Base-by-base conservation (phyloP, 495 filamentous ascomycete species). In the Xylaria palmicola region DNA sequence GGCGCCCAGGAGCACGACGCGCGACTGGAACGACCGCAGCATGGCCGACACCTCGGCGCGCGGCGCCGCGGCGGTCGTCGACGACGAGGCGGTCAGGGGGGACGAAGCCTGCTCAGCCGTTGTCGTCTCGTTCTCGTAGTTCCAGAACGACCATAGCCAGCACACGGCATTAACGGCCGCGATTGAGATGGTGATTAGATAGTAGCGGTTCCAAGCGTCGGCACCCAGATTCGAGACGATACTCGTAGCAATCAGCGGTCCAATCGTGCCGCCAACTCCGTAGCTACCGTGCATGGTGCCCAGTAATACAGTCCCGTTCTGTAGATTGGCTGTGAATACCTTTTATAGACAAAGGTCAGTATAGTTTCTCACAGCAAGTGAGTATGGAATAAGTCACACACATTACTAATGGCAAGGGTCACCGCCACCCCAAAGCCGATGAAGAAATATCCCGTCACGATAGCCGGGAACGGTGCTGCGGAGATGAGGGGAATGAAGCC, bases 321-420 rank as follows among this genome's bases (percentile, higher is more conserved):
- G 79, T 15, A 93, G 73, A 47, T 88, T 88, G 15, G 86, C 88
- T 59, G 83, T 86, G 70, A 90, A 92, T 13, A 89, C 58, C 58
- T 60, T n/a, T 20, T 1, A 34, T 7, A 6, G n/a, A 40, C 13
- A 13, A 4, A 15, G 22, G 24, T 60, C 20, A 60, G 34, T n/a
- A 41, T 10, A 24, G 5, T 0, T 26, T 1, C 17, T 56, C 15
- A 34, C 2, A 34, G 6, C 7, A 17, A 4, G 19, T 5, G 20
- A 20, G 17, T 19, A 30, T 6, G 30, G 17, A 9, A 45, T 17
- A 7, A 15, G 45, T 29, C 27, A 45, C 58, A 19, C 32, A 61
- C 84, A 67, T 93, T 93, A 59, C 84, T 85, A 37, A 92, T 78
- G 0, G 91, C 85, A 9, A 92, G 72, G 58, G 84, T 87, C 40